Conservation (phyloP, 495 filamentous ascomycete genomes). For the Mycothermus thermophilus region DNA sequence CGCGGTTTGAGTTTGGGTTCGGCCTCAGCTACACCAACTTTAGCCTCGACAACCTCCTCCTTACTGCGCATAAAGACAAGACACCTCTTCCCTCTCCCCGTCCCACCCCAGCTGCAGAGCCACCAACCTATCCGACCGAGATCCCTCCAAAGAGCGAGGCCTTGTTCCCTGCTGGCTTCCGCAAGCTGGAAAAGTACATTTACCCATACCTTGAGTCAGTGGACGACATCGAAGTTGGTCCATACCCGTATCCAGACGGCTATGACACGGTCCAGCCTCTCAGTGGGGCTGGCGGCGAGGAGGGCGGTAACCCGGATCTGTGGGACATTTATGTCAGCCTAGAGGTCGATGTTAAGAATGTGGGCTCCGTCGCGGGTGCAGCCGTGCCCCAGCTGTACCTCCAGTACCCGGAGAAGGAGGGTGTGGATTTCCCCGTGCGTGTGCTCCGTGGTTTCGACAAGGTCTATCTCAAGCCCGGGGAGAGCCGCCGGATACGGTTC, state of each 20-base stretch:
- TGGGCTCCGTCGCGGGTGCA: conserved; percentile 48
- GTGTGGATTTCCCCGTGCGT: conserved; percentile 58
- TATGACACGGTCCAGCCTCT: conserved; percentile 42
- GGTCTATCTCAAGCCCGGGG: conserved; percentile 41
- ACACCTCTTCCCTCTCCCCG: conserved; percentile 47
- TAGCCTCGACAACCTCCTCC: conserved; percentile 44
- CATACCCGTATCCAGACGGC: conserved; percentile 59
- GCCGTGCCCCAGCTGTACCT: conserved; percentile 79
- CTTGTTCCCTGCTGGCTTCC: conserved; percentile 54
- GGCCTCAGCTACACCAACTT: conserved; percentile 75
- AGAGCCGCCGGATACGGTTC: conserved; percentile 49
- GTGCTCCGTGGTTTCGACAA: conserved; percentile 79
- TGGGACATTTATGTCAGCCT: conserved; percentile 55
- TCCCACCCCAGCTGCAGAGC: conserved; percentile 38
- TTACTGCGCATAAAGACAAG: conserved; percentile 42
- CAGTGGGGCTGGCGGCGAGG: conserved; percentile 62
- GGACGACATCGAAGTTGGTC: conserved; percentile 40
- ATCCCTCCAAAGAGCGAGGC: conserved; percentile 45
- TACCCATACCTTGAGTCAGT: conserved; percentile 68
- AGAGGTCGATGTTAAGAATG: conserved; percentile 55
- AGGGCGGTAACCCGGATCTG: conserved; percentile 76
- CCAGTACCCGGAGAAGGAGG: conserved; percentile 45
- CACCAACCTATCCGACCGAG: conserved; percentile 44
- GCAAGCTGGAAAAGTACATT: conserved; percentile 61
- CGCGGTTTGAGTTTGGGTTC: conserved; percentile 66